Base-by-base conservation (phyloP, 78 protist species). In the Polysphondylium violaceum region DNA sequence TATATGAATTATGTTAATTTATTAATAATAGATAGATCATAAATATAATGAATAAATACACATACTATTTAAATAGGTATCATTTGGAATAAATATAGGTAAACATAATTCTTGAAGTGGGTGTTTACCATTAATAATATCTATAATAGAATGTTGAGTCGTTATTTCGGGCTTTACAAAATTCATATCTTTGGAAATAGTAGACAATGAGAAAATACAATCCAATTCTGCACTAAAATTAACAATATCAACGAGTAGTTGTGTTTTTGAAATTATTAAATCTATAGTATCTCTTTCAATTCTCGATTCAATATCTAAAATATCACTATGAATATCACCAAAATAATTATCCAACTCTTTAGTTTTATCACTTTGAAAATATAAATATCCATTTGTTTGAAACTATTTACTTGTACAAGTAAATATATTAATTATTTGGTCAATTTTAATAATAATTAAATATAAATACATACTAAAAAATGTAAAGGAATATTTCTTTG, bases 291-390 rank as follows among this genome's bases (percentile, higher is more conserved):
- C 53, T 41, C 67, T 81, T 41, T 81, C 59, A 27, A 81, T 81
- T 40, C 69, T 81, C 27, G 71, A 44, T 55, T 81, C 43, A 53
- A 81, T 81, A 56, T 81, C 89, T 17, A 67, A 55, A 23, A 81
- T 81, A 55, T 81, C 89, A 81, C 68, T 64, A 35, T 81, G 89
- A 19, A 81, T 81, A 56, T 81, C 89, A 40, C 89, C 89, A 81
- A 81, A 81, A 44, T 65, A 68, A 25, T 81, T 58, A 27, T 81
- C 89, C 43, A 81, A 55, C 29, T 81, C 77, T 41, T 55, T 51
- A 8, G 89, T 81, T 68, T 81, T 81, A 25, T 67, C 58, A 55
- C 68, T 81, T 68, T 67, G 65, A 68, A 68, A 81, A 29, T 81
- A 81, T 29, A 81, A 40, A n/a, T 44, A 81, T n/a, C 63, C 14